Base-by-base conservation (phyloP, 2,329 filamentous ascomycete species). In the Pyricularia sp. region DNA sequence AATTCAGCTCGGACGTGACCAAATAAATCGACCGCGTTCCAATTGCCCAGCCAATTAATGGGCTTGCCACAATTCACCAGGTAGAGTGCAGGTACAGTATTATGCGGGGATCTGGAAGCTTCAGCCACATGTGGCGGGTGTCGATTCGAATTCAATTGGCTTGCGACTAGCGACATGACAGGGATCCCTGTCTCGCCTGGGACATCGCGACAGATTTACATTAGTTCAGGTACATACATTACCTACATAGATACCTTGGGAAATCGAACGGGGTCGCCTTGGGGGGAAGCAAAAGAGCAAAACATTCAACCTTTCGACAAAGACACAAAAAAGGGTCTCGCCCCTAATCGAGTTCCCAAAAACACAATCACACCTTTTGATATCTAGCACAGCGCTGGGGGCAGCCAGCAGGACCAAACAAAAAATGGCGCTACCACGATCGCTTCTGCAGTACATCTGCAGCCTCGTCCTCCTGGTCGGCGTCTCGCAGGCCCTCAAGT, bases 401-500 rank as follows among this genome's bases (percentile, higher is more conserved):
- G 28, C 62, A 63, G 28, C 26, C 16, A 57, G 16, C 16, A 35
- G 40, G 5, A 44, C 28, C n/a, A n/a, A n/a, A 35, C 49, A 35
- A 26, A 59, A 31, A 30, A 64, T 64, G 62, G 62, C 62, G 62
- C 62, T 64, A 28, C 62, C 53, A 53, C 75, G 74, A 74, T 80
- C 79, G 68, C 72, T 85, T 72, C 78, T 87, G 79, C 83, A 81
- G 75, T 80, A 79, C 72, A 71, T 86, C 74, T 85, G 81, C 78
- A 79, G 82, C 75, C 72, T 87, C 63, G 75, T 86, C 69, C 75
- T 87, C 65, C 75, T 87, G 66, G 76, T 82, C 68, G 78, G 79
- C 66, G 78, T 78, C 69, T 78, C 80, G 68, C 77, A 82, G 70
- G 92, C 92, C 66, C 86, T 99, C 72, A 97, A 96, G 81, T 97